These are phyloP conservation scores for Starmerella floris DNA, from an alignment of 805 yeast species.

Conservation along the genomic window DNA sequence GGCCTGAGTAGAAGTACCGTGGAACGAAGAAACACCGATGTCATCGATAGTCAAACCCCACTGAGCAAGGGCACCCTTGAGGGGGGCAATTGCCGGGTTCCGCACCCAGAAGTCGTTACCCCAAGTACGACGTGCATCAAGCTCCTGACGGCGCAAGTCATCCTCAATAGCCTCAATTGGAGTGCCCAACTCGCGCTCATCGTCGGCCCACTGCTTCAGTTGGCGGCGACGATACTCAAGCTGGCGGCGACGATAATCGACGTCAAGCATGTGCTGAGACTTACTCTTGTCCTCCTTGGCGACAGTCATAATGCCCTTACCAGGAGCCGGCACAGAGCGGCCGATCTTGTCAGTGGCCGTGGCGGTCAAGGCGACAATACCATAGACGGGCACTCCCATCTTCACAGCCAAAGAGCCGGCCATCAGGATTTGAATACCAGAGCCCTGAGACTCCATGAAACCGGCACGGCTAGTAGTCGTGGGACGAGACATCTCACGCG, in stretches of 20 bases:
- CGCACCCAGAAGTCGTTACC: conserved; percentile 87
- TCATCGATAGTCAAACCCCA: conserved; percentile 90
- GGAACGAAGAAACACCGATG: conserved; percentile 93
- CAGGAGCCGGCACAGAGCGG: conserved; percentile 99
- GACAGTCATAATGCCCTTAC: conserved; percentile 96
- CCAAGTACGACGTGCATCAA: conserved; percentile 82
- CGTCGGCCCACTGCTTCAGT: conserved; percentile 71
- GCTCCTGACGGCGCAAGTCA: conserved; percentile 73
- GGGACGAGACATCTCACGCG: conserved; percentile 97
- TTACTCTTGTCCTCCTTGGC: conserved; percentile 87
- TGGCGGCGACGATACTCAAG: conserved; percentile 64
- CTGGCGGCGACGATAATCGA: conserved; percentile 89
- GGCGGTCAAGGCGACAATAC: conserved; percentile 83
- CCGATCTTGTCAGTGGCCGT: conserved; percentile 98
- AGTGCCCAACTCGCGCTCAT: conserved; percentile 59
- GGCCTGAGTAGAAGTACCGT: conserved; percentile 97
- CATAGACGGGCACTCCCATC: conserved; percentile 99
- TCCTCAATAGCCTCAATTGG: conserved; percentile 76
- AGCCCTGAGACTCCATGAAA: conserved; percentile 99
- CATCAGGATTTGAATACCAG: conserved; percentile 96
- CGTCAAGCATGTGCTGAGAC: conserved; percentile 45
- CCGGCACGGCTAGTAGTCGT: conserved; percentile 92
- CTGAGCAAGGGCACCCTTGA: conserved; percentile 92
- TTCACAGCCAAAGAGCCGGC: conserved; percentile 81
- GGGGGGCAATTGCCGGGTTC: conserved; percentile 90